Evolutionary conservation across 78 protist species (phyloP).

Genomic region (Cavenderia fasciculata): DNA sequence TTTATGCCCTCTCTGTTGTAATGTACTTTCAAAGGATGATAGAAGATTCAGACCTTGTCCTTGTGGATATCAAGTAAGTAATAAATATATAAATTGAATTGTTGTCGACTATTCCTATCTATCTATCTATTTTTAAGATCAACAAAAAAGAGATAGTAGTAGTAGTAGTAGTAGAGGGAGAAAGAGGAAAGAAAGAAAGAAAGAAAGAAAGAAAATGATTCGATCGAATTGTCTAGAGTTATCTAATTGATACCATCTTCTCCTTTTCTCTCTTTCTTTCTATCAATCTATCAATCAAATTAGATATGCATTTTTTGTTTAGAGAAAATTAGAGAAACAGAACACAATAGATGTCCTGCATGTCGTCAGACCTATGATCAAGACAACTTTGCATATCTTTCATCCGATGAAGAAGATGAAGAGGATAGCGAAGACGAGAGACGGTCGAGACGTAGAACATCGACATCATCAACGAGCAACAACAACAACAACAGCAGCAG

Average conservation of each 20-base stretch:
- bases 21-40: constrained; percentile 82
- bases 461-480: too few relatives aligned
- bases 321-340: constrained; percentile 87
- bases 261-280: too few relatives aligned
- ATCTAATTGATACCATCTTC: too few relatives aligned
- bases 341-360: constrained; percentile 92
- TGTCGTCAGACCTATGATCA: constrained; percentile 87
- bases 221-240: too few relatives aligned
- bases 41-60: constrained; percentile 87
- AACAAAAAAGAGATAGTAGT: too few relatives aligned
- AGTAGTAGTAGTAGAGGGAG: too few relatives aligned
- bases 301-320: constrained; percentile 95
- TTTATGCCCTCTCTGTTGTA: constrained; percentile 89
- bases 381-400: constrained; percentile 60
- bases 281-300: too few relatives aligned
- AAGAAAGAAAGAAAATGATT: too few relatives aligned
- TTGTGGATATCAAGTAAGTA: constrained; percentile 89
- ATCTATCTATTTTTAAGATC: too few relatives aligned
- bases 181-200: too few relatives aligned
- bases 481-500: constrained; percentile 26
- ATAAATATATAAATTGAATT: background rate
- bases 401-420: constrained; percentile 52
- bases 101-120: too few relatives aligned
- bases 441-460: background rate
- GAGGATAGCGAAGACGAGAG: constrained; percentile 21